Base-by-base conservation (phyloP, 345 rosid genomes). In the Mallotus nudiflorus region DNA sequence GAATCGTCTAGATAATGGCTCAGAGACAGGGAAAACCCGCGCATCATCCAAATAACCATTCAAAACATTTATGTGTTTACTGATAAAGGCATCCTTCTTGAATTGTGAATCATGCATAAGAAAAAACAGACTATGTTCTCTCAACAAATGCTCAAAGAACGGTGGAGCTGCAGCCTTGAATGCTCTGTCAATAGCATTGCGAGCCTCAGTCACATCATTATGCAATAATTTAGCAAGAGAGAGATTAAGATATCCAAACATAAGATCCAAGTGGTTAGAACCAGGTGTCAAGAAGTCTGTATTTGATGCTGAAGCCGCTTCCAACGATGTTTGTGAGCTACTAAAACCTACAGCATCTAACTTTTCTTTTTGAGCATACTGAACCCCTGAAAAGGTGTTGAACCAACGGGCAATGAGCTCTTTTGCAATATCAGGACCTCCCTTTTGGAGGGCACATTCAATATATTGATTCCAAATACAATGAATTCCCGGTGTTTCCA, bases 381-480 rank as follows among this genome's bases (percentile, higher is more conserved):
- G 57, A 45, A 72, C 78, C 75, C 82, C 81, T 85, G 91, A 84
- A 39, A 76, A 78, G 15, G 86, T 86, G 58, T 71, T 50, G 66
- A 81, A 86, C 97, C 99, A 95, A 42, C 83, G 87, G 37, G 58
- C 77, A 86, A 87, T 72, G 48, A 90, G 82, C 55, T 85, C 86
- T 77, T 81, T 89, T 35, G 87, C 90, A 75, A 78, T 73, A 57
- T 73, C 85, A 33, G 65, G 55, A 67, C 74, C 78, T 73, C 89
- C 90, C 64, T 71, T 80, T 62, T 70, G 88, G 40, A 90, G 79
- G 62, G 87, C 88, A 83, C 52, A 76, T 81, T 90, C 96, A 56
- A 87, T 87, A 71, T 86, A 95, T 76, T 95, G 99, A 81, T 95
- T 92, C 99, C 97, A 95, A 61, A 90, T 81, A 70, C 91, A 90